These are phyloP conservation scores for Lomentospora prolificans DNA, from an alignment of 2,329 filamentous ascomycete genomes.

Conservation along the genomic window DNA sequence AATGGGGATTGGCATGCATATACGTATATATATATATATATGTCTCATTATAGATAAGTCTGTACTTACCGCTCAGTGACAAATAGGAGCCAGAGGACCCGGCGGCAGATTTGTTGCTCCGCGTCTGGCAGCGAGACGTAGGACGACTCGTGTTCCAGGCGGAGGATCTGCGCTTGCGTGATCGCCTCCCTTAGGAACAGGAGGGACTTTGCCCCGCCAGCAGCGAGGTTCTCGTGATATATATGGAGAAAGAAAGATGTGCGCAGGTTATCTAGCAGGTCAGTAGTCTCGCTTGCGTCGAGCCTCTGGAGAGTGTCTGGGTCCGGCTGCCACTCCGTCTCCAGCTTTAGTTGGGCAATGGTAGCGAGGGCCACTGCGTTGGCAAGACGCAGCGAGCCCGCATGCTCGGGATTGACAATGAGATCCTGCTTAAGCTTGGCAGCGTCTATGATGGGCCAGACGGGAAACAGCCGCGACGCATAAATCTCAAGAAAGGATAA, in stretches of 20 bases:
- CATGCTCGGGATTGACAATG: conserved; percentile 21
- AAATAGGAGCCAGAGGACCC: conserved; percentile 38
- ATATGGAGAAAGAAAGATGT: conserved; percentile 42
- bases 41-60: too few species aligned
- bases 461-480: conserved; percentile 38
- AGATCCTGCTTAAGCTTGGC: conserved; percentile 29
- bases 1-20: too few species aligned
- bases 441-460: conserved; percentile 41
- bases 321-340: conserved; percentile 18
- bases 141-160: conserved; percentile 28
- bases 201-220: conserved; percentile 35
- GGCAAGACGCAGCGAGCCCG: conserved; percentile 29
- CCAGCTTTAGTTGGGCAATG: conserved; percentile 36
- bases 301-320: conserved; percentile 19
- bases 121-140: conserved; percentile 24
- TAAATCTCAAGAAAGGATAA: conserved; percentile 27
- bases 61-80: conserved; percentile 31
- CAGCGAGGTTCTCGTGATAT: conserved; percentile 37
- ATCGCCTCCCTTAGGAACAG: conserved; percentile 40
- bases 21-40: too few species aligned
- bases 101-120: conserved; percentile 34
- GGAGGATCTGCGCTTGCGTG: conserved; percentile 39
- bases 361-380: conserved; percentile 37
- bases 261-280: conserved; percentile 30
- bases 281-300: conserved; percentile 18